Percentiles rank a stretch among this genome's conserved stretches.
Evolutionary conservation across 306 rosid genomes (phyloP).

Genomic region (Prinsepia uniflora): DNA sequence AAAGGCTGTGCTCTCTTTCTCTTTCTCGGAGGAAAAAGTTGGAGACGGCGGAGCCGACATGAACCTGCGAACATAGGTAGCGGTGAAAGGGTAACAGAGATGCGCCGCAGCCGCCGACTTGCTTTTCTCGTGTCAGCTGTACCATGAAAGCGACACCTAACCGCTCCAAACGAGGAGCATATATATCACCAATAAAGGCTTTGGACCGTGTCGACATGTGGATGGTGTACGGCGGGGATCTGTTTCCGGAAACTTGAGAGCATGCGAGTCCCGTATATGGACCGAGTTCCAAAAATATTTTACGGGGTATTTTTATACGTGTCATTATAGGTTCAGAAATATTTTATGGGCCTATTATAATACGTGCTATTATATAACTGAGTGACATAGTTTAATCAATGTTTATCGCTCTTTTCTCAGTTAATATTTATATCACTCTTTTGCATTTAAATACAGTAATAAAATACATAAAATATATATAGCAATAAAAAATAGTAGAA

Average conservation of each 20-base stretch:
- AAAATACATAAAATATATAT: too few species aligned
- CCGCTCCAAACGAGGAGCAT: not conserved
- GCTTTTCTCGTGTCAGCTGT: constrained; percentile 8
- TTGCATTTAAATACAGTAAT: too few species aligned
- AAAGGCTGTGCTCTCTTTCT: not conserved
- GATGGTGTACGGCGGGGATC: not conserved
- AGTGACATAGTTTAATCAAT: too few species aligned
- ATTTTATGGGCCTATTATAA: too few species aligned
- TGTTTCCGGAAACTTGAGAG: constrained; percentile 22
- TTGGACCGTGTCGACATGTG: constrained; percentile 16
- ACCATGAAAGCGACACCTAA: constrained; percentile 36
- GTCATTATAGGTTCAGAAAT: too few species aligned
- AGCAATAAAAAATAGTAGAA: too few species aligned
- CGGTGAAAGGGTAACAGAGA: constrained; percentile 34
- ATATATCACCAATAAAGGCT: not conserved
- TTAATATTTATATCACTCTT: too few species aligned
- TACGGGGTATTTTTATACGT: too few species aligned
- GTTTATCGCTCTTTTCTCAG: too few species aligned
- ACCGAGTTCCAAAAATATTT: not conserved
- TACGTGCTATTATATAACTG: too few species aligned
- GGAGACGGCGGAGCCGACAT: constrained; percentile 28
- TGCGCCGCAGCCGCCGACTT: constrained; percentile 61
- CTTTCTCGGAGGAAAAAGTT: not conserved
- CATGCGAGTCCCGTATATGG: constrained; percentile 17
- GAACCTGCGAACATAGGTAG: constrained; percentile 21